These are phyloP conservation scores for Plasmodium gallinaceum DNA, from an alignment of 169 alveolate species.

Conservation along the genomic window DNA sequence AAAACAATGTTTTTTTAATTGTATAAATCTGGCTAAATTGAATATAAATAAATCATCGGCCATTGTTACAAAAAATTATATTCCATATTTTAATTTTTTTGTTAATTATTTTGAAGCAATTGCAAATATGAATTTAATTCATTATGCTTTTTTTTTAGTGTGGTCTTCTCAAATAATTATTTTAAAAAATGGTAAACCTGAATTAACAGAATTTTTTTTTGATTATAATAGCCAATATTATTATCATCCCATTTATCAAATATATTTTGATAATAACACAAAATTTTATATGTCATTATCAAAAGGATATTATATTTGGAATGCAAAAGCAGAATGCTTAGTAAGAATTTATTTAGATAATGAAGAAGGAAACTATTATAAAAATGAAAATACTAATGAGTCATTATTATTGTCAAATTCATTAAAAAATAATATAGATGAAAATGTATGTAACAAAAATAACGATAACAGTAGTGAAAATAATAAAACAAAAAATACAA, in stretches of 20 bases:
- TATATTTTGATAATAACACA: conserved; percentile 84
- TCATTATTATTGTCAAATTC: neutral
- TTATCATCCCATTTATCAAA: conserved; percentile 64
- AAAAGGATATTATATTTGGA: conserved; percentile 82
- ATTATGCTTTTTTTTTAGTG: conserved; percentile 32
- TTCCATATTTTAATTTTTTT: conserved; percentile 70
- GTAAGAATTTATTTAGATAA: conserved; percentile 52
- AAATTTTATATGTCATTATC: conserved; percentile 82
- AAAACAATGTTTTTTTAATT: conserved; percentile 53
- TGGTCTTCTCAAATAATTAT: conserved; percentile 74
- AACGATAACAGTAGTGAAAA: neutral
- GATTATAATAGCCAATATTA: conserved; percentile 64
- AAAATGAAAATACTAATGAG: neutral
- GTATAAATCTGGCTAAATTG: conserved; percentile 41
- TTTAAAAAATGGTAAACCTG: conserved; percentile 52
- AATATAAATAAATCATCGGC: conserved; percentile 50
- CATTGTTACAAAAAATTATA: conserved; percentile 13
- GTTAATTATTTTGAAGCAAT: conserved; percentile 55
- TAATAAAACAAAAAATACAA: neutral
- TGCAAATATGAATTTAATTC: conserved; percentile 6
- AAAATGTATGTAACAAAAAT: neutral
- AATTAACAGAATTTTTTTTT: conserved; percentile 51
- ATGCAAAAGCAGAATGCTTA: conserved; percentile 71
- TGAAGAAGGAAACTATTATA: neutral
- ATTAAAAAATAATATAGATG: neutral